Evolutionary conservation across 2,329 filamentous ascomycete species (phyloP), one percentile per base, ranked within the genome.

Genomic region (Simplicillium sp.): DNA sequence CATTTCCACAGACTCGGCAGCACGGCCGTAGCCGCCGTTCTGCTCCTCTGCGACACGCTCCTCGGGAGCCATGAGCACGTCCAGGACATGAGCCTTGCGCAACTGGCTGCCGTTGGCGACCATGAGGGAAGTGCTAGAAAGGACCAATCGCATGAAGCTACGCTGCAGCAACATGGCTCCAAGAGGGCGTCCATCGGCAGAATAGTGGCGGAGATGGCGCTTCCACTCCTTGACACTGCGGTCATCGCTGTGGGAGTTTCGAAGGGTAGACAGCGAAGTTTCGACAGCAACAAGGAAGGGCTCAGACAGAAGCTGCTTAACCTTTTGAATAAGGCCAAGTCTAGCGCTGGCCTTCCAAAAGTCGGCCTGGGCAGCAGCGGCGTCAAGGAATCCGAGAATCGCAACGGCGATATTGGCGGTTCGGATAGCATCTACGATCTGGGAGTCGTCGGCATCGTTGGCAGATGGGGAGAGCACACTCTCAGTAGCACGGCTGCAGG

Each of bases 81-180:
- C 84, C 35, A 95, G 67, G 38, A 94, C 71, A 46, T 87, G 78
- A 12, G 70, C 68, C 33, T 75, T 70, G 39, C 73, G 71, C 31
- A 84, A 65, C 13, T 68, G 62, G n/a, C 74, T 66, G 6, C 73
- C 71, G 33, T 82, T 77, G 28, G 77, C 72, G 14, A 87, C 71
- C 45, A 90, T 67, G 20, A 90, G 71, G 12, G 86, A 85, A 2
- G 86, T 87, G 40, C 78, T 82, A 2, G 87, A 79, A 29, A 88
- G 82, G 11, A 96, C 71, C 28, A 97, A 75, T 60, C 80, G 82
- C 72, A 94, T 87, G 57, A 94, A 94, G 47, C 83, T 88, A 54
- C 87, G 80, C 58, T 95, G 88, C 16, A 98, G 64, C 6, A 97
- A 73, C 82, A 96, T 92, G 11, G 89, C 87, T 9, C 92, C 88